Conservation (phyloP, 192 early-diverging fungal species). For the Coemansia sp. region DNA sequence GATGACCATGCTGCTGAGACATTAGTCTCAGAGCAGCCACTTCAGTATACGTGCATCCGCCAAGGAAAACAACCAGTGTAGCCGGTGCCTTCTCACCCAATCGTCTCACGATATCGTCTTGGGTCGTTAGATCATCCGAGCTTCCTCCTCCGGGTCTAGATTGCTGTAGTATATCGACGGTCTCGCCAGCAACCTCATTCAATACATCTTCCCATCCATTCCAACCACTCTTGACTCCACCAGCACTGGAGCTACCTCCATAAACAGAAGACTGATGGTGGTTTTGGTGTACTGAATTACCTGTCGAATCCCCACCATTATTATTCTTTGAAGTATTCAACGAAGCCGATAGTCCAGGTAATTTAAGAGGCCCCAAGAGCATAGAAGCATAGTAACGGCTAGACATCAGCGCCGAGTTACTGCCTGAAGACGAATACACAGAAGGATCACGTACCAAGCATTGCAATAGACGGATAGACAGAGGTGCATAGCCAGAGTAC, state of each 20-base stretch:
- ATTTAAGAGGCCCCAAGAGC: conserved; percentile 28
- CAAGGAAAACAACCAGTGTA: conserved; percentile 90
- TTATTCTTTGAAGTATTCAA: background rate
- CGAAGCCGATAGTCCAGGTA: conserved; percentile 20
- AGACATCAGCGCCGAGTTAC: conserved; percentile 14
- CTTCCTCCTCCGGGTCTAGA: too few species aligned
- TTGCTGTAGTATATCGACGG: conserved; percentile 74
- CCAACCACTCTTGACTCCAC: conserved; percentile 66
- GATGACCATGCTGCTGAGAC: conserved; percentile 71
- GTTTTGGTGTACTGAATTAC: conserved; percentile 10
- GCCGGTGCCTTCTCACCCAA: conserved; percentile 57
- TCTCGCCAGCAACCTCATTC: conserved; percentile 69
- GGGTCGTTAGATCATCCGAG: too few species aligned
- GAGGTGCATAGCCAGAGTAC: conserved; percentile 92
- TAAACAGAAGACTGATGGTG: background rate
- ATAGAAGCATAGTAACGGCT: conserved; percentile 44
- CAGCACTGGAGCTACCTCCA: conserved; percentile 12
- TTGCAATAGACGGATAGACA: conserved; percentile 86
- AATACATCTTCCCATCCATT: conserved; percentile 85
- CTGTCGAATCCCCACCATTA: conserved; percentile 6
- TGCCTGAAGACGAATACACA: conserved; percentile 32
- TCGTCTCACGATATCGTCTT: conserved; percentile 29
- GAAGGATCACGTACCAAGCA: conserved; percentile 56
- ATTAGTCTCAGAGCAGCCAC: conserved; percentile 88
- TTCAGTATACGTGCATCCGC: conserved; percentile 94